These are phyloP conservation scores for Pestalotiopsis sp. DNA, from an alignment of 2,329 filamentous ascomycete species.

Conservation along the genomic window DNA sequence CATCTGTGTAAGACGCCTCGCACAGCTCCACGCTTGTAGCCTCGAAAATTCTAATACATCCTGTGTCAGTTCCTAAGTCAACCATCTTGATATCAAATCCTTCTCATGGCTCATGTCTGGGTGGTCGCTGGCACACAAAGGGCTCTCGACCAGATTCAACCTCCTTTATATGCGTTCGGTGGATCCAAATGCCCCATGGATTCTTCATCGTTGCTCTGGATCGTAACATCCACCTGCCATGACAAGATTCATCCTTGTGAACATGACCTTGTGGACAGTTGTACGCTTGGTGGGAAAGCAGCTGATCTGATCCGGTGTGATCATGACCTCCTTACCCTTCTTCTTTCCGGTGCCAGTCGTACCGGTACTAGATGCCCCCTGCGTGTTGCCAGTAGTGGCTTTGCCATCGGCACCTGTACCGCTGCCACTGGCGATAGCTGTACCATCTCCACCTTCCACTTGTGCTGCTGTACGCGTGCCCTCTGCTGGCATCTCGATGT, in stretches of 20 bases:
- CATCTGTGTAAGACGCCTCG: not conserved
- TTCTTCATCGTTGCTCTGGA: not conserved
- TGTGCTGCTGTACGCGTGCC: constrained; percentile 42
- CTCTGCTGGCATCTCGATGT: constrained; percentile 73
- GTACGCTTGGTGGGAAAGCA: constrained; percentile 96
- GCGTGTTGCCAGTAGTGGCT: constrained; percentile 27
- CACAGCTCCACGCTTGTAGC: not conserved
- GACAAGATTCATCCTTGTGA: constrained; percentile 93
- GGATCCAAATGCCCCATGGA: not conserved
- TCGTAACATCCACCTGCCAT: constrained; percentile 77
- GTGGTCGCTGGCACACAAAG: not conserved
- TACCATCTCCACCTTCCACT: constrained; percentile 33
- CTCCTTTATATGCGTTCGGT: not conserved
- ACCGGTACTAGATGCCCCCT: constrained; percentile 28
- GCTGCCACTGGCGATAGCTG: constrained; percentile 40
- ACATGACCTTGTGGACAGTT: constrained; percentile 88
- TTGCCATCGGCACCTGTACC: constrained; percentile 42
- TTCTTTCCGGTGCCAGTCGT: constrained; percentile 53
- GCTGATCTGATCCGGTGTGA: constrained; percentile 90
- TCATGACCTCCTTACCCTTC: constrained; percentile 85
- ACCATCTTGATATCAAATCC: not conserved
- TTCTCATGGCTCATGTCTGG: not conserved
- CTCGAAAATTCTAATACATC: not conserved
- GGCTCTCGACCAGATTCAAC: not conserved
- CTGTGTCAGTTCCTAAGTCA: not conserved